These are phyloP conservation scores for Neonectria punicea DNA, from an alignment of 2,329 filamentous ascomycete species.

Conservation along the genomic window DNA sequence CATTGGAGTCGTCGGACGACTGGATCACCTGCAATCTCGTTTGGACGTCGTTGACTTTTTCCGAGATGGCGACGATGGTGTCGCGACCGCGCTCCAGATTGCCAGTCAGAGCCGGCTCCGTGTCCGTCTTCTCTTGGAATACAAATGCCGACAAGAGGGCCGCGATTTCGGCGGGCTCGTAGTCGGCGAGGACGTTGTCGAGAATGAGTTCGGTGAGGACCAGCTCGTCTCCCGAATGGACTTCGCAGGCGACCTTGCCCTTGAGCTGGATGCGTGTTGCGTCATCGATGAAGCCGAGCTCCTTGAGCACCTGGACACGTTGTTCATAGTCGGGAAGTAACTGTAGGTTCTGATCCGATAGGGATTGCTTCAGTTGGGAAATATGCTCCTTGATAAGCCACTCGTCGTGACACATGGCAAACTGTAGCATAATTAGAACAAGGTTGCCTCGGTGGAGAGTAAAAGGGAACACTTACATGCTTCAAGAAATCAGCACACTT, in stretches of 20 bases:
- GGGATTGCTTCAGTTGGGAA: constrained; percentile 82
- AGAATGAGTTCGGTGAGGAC: constrained; percentile 96
- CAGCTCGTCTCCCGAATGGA: constrained; percentile 95
- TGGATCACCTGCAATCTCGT: constrained; percentile 92
- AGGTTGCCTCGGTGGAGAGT: not conserved
- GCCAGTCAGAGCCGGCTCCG: constrained; percentile 81
- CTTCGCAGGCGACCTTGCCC: constrained; percentile 97
- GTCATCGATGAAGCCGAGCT: constrained; percentile 91
- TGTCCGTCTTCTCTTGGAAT: constrained; percentile 95
- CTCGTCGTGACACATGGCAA: constrained; percentile 95
- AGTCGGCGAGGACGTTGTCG: constrained; percentile 95
- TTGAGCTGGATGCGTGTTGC: constrained; percentile 91
- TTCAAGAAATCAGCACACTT: constrained; percentile 84
- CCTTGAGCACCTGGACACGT: constrained; percentile 89
- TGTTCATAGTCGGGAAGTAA: constrained; percentile 97
- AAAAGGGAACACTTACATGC: constrained; percentile 72
- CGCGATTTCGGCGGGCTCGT: constrained; percentile 96
- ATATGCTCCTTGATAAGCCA: constrained; percentile 98
- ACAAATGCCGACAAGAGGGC: constrained; percentile 94
- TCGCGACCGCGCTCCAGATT: constrained; percentile 84
- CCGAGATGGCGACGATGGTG: constrained; percentile 88
- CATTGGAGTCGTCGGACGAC: constrained; percentile 88
- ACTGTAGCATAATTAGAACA: constrained; percentile 65
- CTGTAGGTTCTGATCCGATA: constrained; percentile 96
- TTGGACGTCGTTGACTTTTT: constrained; percentile 92